Percentiles rank a stretch among this genome's conserved stretches.
Conservation (phyloP, 2,329 filamentous ascomycete species). For the Nigrospora osmanthi region DNA sequence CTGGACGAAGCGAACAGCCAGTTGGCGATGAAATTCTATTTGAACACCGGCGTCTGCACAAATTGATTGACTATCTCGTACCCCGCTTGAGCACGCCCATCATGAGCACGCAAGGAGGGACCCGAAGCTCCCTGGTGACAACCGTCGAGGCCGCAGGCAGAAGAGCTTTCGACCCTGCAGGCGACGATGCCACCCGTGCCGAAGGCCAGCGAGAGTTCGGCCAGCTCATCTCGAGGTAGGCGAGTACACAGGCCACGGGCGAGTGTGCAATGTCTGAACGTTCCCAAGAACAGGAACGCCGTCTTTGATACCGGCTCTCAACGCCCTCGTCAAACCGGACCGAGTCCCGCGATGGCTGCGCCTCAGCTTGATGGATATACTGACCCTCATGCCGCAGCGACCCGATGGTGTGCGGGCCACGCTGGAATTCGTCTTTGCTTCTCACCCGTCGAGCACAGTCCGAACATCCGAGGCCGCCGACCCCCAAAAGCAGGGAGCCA, state of each 20-base stretch:
- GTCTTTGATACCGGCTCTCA: constrained; percentile 51
- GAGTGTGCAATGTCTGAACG: constrained; percentile 14
- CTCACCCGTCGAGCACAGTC: constrained; percentile 48
- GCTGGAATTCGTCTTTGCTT: constrained; percentile 63
- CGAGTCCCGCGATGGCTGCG: constrained; percentile 53
- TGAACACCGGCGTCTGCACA: too few relatives aligned
- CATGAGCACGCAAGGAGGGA: constrained; percentile 11
- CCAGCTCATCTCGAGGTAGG: constrained; percentile 41
- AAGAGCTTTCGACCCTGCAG: constrained; percentile 40
- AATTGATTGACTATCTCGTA: too few relatives aligned
- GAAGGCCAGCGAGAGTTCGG: constrained; percentile 33
- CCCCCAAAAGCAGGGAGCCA: constrained; percentile 49
- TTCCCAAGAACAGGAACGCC: constrained; percentile 34
- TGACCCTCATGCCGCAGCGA: constrained; percentile 55
- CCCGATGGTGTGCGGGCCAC: constrained; percentile 57
- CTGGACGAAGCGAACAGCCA: too few relatives aligned
- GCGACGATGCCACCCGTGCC: constrained; percentile 21
- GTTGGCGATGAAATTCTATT: too few relatives aligned
- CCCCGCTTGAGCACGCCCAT: neutral
- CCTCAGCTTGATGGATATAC: constrained; percentile 42
- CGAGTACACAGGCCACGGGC: constrained; percentile 2
- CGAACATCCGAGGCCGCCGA: constrained; percentile 28
- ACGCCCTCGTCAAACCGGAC: constrained; percentile 54
- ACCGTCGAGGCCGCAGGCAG: constrained; percentile 30
- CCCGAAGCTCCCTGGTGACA: constrained; percentile 21